A percentile compares a stretch with the other conserved stretches of the same genome.
These are phyloP conservation scores for Phytopythium delawarense DNA, from an alignment of 352 stramenopile genomes.

Conservation along the genomic window DNA sequence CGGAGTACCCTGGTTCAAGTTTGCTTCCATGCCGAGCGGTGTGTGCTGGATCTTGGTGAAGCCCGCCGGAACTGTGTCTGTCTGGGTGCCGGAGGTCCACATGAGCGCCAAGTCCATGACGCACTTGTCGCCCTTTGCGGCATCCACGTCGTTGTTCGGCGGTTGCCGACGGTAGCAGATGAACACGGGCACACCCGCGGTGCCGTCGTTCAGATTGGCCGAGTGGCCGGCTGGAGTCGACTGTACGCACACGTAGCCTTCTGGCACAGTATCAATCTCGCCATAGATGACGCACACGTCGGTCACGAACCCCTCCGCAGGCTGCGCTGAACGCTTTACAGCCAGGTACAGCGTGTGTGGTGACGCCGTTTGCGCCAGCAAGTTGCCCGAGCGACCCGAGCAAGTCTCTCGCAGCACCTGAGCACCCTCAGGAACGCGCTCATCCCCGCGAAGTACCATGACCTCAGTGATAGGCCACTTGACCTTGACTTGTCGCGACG, in stretches of 20 bases:
- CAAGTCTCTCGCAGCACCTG: conserved; percentile 67
- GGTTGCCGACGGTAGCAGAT: conserved; percentile 61
- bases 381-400: conserved; percentile 64
- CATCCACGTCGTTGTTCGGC: conserved; percentile 2
- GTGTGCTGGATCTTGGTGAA: conserved; percentile 87
- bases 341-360: conserved; percentile 71
- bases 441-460: conserved; percentile 69
- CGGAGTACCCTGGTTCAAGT: conserved; percentile 75
- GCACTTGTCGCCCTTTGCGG: conserved; percentile 33
- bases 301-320: conserved; percentile 45
- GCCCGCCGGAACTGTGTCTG: conserved; percentile 51
- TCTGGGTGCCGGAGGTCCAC: conserved; percentile 65
- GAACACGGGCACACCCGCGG: conserved; percentile 68
- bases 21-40: conserved; percentile 83
- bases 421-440: conserved; percentile 63
- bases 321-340: conserved; percentile 58
- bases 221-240: conserved; percentile 62
- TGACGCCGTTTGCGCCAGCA: conserved; percentile 70
- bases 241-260: conserved; percentile 70
- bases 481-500: conserved; percentile 44
- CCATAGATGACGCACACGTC: conserved; percentile 85
- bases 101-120: conserved; percentile 75
- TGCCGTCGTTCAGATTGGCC: conserved; percentile 84
- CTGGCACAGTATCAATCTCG: conserved; percentile 79
- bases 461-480: conserved; percentile 78